Evolutionary conservation across 148 eudicot species (phyloP).

Genomic region (Beta vulgaris): DNA sequence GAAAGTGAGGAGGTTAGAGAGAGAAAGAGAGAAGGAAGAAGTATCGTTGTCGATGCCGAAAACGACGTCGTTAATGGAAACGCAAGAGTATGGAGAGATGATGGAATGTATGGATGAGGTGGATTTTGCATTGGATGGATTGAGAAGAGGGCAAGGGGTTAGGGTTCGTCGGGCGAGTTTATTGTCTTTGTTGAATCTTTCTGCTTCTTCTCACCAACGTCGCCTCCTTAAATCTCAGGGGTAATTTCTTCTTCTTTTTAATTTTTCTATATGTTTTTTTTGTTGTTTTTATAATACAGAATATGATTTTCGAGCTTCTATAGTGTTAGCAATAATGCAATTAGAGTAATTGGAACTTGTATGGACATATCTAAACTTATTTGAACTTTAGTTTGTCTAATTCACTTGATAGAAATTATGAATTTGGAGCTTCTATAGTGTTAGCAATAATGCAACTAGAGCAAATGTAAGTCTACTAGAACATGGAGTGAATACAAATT

Average conservation of each 20-base stretch:
- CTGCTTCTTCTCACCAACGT: conserved; percentile 58
- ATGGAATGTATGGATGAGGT: conserved; percentile 95
- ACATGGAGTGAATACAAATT: too few species aligned
- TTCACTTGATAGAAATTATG: too few species aligned
- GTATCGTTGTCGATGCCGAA: background rate
- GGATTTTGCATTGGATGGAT: conserved; percentile 84
- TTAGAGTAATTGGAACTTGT: too few species aligned
- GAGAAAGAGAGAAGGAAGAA: conserved; percentile 2
- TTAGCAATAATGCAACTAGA: too few species aligned
- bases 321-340: too few species aligned
- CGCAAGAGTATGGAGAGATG: conserved; percentile 94
- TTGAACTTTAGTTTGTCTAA: too few species aligned
- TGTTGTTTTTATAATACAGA: too few species aligned
- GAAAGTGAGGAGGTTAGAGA: conserved; percentile 39
- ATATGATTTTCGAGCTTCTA: too few species aligned
- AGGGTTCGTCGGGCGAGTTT: conserved; percentile 69
- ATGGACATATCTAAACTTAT: too few species aligned
- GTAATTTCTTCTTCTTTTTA: conserved; percentile 28
- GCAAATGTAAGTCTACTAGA: too few species aligned
- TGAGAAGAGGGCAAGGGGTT: conserved; percentile 54
- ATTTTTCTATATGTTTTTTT: background rate
- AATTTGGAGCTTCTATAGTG: too few species aligned
- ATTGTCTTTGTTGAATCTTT: conserved; percentile 67
- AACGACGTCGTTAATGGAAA: conserved; percentile 79
- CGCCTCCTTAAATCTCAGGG: conserved; percentile 75